A percentile compares a stretch with the other conserved stretches of the same genome.
These are phyloP conservation scores for Solanum piurae DNA, from an alignment of 257 asterid genomes.

Conservation along the genomic window DNA sequence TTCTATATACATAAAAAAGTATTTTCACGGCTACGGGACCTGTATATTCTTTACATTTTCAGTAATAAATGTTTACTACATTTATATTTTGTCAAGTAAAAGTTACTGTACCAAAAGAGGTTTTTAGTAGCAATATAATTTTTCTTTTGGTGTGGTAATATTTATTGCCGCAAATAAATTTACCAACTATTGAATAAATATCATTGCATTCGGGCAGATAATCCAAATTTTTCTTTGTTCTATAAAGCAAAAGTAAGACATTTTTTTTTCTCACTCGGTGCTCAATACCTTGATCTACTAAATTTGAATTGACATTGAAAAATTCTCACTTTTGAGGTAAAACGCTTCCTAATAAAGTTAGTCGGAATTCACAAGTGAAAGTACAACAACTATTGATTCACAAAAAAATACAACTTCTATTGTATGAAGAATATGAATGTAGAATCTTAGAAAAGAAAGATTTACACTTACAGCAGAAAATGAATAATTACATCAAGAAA, in stretches of 20 bases:
- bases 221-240: no score
- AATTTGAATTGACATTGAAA: no score
- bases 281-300: no score
- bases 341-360: rapidly evolving
- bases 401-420: not conserved
- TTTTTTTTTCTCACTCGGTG: no score
- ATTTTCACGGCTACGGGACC: no score
- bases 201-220: not conserved
- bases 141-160: not conserved
- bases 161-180: not conserved
- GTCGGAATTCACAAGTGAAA: not conserved
- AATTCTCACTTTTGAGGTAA: rapidly evolving
- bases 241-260: no score
- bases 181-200: not conserved
- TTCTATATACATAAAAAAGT: no score
- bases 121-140: not conserved
- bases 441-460: not conserved
- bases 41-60: not conserved
- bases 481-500: not conserved
- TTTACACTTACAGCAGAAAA: no score
- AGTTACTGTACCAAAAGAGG: not conserved
- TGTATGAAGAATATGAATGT: not conserved
- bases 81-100: not conserved
- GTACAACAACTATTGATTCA: not conserved
- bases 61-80: no score